Evolutionary conservation across 306 rosid species (phyloP).

Genomic region (Prunus fruticosa): DNA sequence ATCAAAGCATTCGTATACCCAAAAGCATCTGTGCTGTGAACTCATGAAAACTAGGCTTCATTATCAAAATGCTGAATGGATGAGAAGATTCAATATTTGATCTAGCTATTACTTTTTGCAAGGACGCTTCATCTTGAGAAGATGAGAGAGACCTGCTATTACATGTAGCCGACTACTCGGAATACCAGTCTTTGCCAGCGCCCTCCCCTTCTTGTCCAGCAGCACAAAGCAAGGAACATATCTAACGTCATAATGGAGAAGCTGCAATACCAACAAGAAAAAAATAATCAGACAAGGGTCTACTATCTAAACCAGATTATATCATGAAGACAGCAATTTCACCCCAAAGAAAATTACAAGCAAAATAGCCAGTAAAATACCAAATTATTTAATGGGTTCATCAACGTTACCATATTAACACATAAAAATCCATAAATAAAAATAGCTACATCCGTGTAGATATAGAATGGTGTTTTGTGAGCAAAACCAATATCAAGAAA

Average conservation of each 20-base stretch:
- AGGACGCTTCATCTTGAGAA: conserved; percentile 69
- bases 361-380: not conserved
- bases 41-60: not conserved
- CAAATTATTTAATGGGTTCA: not conserved
- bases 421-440: too few species aligned
- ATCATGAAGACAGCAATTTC: not conserved
- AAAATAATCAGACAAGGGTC: conserved; percentile 10
- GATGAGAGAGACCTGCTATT: conserved; percentile 83
- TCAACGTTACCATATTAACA: not conserved
- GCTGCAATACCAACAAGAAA: conserved; percentile 45
- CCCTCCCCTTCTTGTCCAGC: conserved; percentile 75
- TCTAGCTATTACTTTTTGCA: conserved; percentile 20
- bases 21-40: not conserved
- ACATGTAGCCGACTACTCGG: conserved; percentile 87
- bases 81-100: not conserved
- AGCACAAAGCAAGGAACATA: conserved; percentile 92
- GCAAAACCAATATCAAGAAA: not conserved
- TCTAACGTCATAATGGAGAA: conserved; percentile 73
- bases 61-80: not conserved
- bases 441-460: not conserved
- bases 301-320: not conserved
- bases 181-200: conserved; percentile 75
- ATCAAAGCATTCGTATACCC: too few species aligned
- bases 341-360: not conserved
- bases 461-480: not conserved